Conservation (phyloP, 1,284 basidiomycete species). For the Sporisorium sorghi region DNA sequence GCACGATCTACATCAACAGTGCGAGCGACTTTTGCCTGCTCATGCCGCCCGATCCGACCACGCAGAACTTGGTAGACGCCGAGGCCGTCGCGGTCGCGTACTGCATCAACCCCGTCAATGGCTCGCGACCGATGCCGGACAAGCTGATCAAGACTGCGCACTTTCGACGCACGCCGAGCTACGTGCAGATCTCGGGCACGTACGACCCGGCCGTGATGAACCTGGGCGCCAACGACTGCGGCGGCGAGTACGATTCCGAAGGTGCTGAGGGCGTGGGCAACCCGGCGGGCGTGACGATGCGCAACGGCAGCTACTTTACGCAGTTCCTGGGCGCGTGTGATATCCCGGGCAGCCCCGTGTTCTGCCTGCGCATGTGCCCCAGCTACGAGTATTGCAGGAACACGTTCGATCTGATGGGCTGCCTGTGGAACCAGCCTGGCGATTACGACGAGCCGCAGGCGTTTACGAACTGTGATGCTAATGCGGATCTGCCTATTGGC, state of each 20-base stretch:
- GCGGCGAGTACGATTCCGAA: conserved; percentile 52
- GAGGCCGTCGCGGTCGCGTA: conserved; percentile 63
- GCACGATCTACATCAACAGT: conserved; percentile 52
- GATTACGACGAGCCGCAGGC: conserved; percentile 55
- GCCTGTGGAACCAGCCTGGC: conserved; percentile 49
- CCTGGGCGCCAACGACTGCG: conserved; percentile 58
- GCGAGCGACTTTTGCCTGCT: conserved; percentile 62
- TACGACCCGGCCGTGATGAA: conserved; percentile 63
- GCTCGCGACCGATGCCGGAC: conserved; percentile 61
- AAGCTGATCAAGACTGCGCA: conserved; percentile 64
- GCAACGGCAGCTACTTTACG: conserved; percentile 54
- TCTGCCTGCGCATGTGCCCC: conserved; percentile 60
- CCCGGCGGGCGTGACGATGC: conserved; percentile 58
- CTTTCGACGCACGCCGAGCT: conserved; percentile 52
- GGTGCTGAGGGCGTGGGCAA: conserved; percentile 59
- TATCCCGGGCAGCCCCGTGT: conserved; percentile 55
- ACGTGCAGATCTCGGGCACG: conserved; percentile 59
- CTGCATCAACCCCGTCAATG: conserved; percentile 61
- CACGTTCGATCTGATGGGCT: conserved; percentile 62
- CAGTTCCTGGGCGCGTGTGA: conserved; percentile 64
- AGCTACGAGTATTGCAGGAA: conserved; percentile 59
- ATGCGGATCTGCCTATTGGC: conserved; percentile 54
- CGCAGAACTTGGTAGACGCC: conserved; percentile 62
- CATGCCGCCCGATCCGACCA: conserved; percentile 63
- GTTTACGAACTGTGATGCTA: conserved; percentile 61